These are phyloP conservation scores for Teunomyces gatunensis DNA, from an alignment of 805 yeast genomes.

Conservation along the genomic window DNA sequence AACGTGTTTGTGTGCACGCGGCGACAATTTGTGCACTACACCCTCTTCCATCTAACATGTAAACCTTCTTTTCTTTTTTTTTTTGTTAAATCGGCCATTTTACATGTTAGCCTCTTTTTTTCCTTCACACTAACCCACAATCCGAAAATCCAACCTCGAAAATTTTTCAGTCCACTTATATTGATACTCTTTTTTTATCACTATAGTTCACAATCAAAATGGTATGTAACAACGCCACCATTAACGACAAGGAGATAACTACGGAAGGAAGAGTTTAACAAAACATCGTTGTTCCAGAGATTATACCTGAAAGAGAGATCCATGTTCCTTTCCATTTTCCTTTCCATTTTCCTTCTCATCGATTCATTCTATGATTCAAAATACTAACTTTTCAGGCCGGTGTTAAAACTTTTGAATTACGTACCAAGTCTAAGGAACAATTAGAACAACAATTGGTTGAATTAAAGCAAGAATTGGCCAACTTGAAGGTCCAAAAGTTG, in stretches of 20 bases:
- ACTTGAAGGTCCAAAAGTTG: constrained; percentile 93
- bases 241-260: neutral
- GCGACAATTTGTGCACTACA: neutral
- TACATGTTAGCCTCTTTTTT: constrained; percentile 1
- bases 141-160: constrained; percentile 5
- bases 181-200: constrained; percentile 7
- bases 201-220: constrained; percentile 11
- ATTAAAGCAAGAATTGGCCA: constrained; percentile 94
- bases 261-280: neutral
- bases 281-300: no score
- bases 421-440: constrained; percentile 95
- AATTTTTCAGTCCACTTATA: constrained; percentile 3
- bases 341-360: neutral
- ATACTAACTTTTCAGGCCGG: constrained; percentile 55
- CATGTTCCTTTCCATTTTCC: no score
- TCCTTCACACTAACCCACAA: constrained; percentile 1
- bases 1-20: neutral
- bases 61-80: neutral
- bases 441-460: constrained; percentile 92
- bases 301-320: no score
- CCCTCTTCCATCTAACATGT: neutral
- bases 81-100: neutral
- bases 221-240: constrained; percentile 8
- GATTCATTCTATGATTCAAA: neutral
- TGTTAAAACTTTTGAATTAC: constrained; percentile 92